A percentile compares a stretch with the other conserved stretches of the same genome.
phyloP scores from a whole-genome alignment of 192 early-diverging fungal species.

The Podila verticillata region DNA sequence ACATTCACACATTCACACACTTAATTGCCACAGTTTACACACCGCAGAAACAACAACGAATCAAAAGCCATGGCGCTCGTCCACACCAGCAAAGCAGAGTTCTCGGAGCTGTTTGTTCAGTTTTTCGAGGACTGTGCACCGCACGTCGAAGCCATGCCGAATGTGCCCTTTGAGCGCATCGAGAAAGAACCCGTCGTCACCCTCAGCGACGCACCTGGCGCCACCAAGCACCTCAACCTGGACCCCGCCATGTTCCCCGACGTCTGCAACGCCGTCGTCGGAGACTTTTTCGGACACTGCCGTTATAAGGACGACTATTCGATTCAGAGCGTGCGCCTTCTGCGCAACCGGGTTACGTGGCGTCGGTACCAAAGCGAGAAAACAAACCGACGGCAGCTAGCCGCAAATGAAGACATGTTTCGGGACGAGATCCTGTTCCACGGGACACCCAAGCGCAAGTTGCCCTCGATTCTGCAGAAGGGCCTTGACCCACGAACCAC shows the following conservation, averaged over 20 bases:
- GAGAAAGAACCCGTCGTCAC: background rate
- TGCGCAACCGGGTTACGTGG: conserved; percentile 37
- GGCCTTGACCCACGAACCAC: conserved; percentile 39
- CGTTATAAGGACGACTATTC: conserved; percentile 14
- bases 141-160: conserved; percentile 4
- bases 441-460: conserved; percentile 13
- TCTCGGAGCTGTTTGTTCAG: conserved; percentile 14
- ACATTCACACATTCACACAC: background rate
- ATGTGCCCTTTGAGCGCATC: background rate
- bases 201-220: background rate
- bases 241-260: conserved; percentile 3
- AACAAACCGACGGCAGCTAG: conserved; percentile 14
- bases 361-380: conserved; percentile 37
- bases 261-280: background rate
- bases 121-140: conserved; percentile 23
- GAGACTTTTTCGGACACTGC: conserved; percentile 19
- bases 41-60: too few species aligned
- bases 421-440: conserved; percentile 44
- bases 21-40: background rate
- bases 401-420: conserved; percentile 7
- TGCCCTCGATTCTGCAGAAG: conserved; percentile 32
- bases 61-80: conserved; percentile 34
- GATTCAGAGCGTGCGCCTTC: conserved; percentile 16
- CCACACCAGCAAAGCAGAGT: conserved; percentile 8
- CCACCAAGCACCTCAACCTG: conserved; percentile 18